These are phyloP conservation scores for Triticum monococcum DNA, from an alignment of 176 grass and related monocot species.

Conservation along the genomic window DNA sequence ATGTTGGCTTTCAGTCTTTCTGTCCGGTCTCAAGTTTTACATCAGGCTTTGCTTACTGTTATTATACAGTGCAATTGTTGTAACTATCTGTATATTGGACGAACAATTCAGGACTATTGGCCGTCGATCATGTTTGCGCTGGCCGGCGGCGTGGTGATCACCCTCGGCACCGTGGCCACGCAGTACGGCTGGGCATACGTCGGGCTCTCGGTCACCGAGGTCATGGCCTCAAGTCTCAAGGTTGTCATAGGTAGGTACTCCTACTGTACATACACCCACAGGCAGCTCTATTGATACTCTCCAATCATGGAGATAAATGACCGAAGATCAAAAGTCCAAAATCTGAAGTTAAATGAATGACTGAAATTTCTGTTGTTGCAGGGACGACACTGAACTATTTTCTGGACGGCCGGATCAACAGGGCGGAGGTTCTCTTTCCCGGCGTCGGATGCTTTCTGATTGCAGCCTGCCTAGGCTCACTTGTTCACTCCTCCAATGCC, in stretches of 20 bases:
- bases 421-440: constrained; percentile 84
- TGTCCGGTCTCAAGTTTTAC: neutral
- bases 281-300: too few species aligned
- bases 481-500: constrained; percentile 87
- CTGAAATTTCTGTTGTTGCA: neutral
- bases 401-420: constrained; percentile 84
- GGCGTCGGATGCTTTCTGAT: constrained; percentile 85
- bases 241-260: constrained; percentile 89
- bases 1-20: neutral
- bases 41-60: neutral
- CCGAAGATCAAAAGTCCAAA: neutral
- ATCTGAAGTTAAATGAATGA: too few species aligned
- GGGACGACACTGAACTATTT: constrained; percentile 95
- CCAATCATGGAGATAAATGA: too few species aligned
- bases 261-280: neutral
- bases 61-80: neutral
- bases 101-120: constrained; percentile 68
- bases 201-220: constrained; percentile 82
- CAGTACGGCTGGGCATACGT: constrained; percentile 95
- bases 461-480: constrained; percentile 82
- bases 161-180: constrained; percentile 84
- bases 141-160: constrained; percentile 69
- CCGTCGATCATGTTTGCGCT: constrained; percentile 78
- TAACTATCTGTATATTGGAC: neutral
- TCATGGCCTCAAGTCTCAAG: constrained; percentile 84